Evolutionary conservation across 805 yeast species (phyloP).

Genomic region (Candida wancherniae): DNA sequence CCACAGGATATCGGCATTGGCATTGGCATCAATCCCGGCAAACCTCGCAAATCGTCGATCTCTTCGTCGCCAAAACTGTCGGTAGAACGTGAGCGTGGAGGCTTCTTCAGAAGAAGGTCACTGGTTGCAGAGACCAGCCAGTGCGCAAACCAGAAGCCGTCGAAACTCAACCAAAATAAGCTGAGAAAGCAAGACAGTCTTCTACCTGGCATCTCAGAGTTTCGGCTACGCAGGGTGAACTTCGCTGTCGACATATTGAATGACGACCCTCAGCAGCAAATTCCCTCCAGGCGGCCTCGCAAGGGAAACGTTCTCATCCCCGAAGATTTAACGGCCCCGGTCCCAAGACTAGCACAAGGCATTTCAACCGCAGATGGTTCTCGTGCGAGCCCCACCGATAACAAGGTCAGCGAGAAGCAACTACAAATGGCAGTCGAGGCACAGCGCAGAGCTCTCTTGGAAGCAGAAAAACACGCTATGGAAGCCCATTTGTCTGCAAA

Average conservation of each 20-base stretch:
- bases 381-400: slow-evolving; percentile 13
- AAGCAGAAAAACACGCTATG: slow-evolving; percentile 66
- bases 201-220: slow-evolving; percentile 26
- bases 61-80: slow-evolving; percentile 13
- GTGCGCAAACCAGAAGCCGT: slow-evolving; percentile 1
- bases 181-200: slow-evolving; percentile 34
- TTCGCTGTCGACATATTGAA: slow-evolving; percentile 72
- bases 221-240: slow-evolving; percentile 56
- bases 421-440: slow-evolving; percentile 55
- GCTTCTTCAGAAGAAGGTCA: slow-evolving; percentile 18
- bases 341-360: slow-evolving; percentile 63
- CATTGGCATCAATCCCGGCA: slow-evolving; percentile 8
- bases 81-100: slow-evolving; percentile 13
- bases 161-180: slow-evolving; percentile 39
- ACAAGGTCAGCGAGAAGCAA: slow-evolving; percentile 41
- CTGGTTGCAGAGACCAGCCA: slow-evolving; percentile 7
- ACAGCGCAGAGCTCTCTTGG: slow-evolving; percentile 49
- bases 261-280: slow-evolving; percentile 60
- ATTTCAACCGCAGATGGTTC: slow-evolving; percentile 44
- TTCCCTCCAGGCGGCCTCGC: slow-evolving; percentile 52
- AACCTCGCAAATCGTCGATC: slow-evolving; percentile 2
- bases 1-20: slow-evolving; percentile 23
- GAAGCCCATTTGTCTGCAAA: slow-evolving; percentile 74
- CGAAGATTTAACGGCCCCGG: slow-evolving; percentile 60
- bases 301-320: slow-evolving; percentile 54